phyloP scores from a whole-genome alignment of 768 basidiomycete genomes.

The Boletus reticuloceps region DNA sequence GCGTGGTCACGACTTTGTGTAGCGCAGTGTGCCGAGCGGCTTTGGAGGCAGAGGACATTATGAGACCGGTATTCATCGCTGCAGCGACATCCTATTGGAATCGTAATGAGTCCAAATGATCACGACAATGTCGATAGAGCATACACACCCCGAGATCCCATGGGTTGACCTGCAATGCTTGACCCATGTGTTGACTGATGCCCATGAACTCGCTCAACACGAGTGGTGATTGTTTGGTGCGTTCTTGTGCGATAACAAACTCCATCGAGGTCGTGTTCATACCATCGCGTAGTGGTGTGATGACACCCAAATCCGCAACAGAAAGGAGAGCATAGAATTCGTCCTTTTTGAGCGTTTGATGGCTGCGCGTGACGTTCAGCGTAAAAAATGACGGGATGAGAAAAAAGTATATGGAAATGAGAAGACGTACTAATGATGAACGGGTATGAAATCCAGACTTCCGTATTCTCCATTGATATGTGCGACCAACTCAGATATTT shows the following conservation, averaged over 20 bases:
- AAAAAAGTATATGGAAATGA: neutral
- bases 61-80: constrained; percentile 84
- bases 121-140: neutral
- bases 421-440: constrained; percentile 89
- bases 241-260: constrained; percentile 91
- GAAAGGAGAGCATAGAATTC: constrained; percentile 95
- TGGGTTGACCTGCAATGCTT: constrained; percentile 90
- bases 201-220: constrained; percentile 98
- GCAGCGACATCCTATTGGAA: constrained; percentile 72
- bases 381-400: neutral
- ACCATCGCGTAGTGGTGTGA: constrained; percentile 93
- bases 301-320: constrained; percentile 92
- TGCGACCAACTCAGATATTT: constrained; percentile 90
- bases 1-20: constrained; percentile 83
- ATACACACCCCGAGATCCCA: constrained; percentile 84
- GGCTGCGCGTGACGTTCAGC: constrained; percentile 46
- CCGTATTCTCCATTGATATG: constrained; percentile 97
- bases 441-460: constrained; percentile 90
- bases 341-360: constrained; percentile 95
- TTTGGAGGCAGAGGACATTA: constrained; percentile 80
- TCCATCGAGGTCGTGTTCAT: constrained; percentile 99
- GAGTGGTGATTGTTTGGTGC: constrained; percentile 78
- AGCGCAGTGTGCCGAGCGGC: constrained; percentile 67
- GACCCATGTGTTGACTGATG: constrained; percentile 86
- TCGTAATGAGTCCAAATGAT: neutral